phyloP scores from a whole-genome alignment of 1,284 basidiomycete species.

The Cutaneotrichosporon cutaneum region DNA sequence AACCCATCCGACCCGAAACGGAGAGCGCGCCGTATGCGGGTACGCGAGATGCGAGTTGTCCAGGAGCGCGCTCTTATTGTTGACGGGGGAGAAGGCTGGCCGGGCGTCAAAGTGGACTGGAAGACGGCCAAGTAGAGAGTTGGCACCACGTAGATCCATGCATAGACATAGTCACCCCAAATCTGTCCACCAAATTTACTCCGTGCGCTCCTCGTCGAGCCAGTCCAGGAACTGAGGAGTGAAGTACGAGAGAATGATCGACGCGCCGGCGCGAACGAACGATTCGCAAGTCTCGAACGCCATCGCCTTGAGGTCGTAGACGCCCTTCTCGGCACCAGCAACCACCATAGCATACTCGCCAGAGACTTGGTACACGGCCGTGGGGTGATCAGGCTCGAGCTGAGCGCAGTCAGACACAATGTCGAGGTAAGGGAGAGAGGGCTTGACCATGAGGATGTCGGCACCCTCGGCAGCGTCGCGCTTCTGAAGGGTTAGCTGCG shows the following conservation, averaged over 20 bases:
- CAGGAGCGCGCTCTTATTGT: constrained; percentile 60
- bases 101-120: constrained; percentile 40
- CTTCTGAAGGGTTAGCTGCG: constrained; percentile 57
- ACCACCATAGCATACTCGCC: constrained; percentile 97
- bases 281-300: constrained; percentile 89
- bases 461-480: constrained; percentile 92
- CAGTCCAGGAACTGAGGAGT: constrained; percentile 94
- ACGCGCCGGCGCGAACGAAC: constrained; percentile 88
- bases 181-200: not conserved
- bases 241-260: constrained; percentile 88
- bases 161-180: not conserved
- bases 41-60: constrained; percentile 75
- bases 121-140: not conserved
- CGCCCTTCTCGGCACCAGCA: constrained; percentile 86
- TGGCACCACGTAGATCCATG: not conserved
- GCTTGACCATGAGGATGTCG: constrained; percentile 99
- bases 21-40: constrained; percentile 68
- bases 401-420: constrained; percentile 84
- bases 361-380: constrained; percentile 94
- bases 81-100: constrained; percentile 41
- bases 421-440: constrained; percentile 92
- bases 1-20: constrained; percentile 61
- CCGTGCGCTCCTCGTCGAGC: constrained; percentile 59
- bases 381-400: constrained; percentile 78
- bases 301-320: constrained; percentile 88